These are phyloP conservation scores for Fusarium subtropicale DNA, from an alignment of 2,329 filamentous ascomycete species.

Conservation along the genomic window DNA sequence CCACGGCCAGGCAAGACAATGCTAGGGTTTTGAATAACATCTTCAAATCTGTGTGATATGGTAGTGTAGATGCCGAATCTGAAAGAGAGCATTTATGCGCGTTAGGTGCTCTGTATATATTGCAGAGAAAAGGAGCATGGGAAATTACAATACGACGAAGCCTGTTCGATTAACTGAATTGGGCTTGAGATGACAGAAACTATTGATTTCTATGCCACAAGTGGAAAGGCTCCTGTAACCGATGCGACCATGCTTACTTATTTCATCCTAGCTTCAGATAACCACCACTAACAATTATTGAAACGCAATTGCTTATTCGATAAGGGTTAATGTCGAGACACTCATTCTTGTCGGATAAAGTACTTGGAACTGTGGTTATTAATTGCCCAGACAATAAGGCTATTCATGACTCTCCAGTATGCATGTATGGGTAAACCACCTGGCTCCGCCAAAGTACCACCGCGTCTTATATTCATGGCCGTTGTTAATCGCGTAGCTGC, in stretches of 20 bases:
- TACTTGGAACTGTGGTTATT: background rate
- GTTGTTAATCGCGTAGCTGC: slow-evolving; percentile 5
- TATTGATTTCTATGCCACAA: background rate
- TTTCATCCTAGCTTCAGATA: background rate
- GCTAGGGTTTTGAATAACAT: background rate
- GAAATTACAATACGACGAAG: background rate
- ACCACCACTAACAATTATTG: background rate
- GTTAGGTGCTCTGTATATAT: too few species aligned
- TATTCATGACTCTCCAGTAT: too few species aligned
- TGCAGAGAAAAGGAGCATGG: background rate
- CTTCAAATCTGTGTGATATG: background rate
- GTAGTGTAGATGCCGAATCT: background rate
- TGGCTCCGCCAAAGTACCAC: background rate
- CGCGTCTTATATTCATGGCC: background rate
- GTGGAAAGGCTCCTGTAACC: background rate
- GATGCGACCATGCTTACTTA: background rate
- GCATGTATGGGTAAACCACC: slow-evolving; percentile 1
- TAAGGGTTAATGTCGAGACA: background rate
- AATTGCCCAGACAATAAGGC: background rate
- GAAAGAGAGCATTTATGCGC: background rate
- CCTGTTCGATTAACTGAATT: rapidly evolving
- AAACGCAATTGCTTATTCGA: background rate
- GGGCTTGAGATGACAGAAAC: background rate
- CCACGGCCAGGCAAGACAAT: background rate
- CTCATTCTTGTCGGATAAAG: background rate